Evolutionary conservation across 108 stramenopile genomes (phyloP).

Genomic region (Cyclotella kingstonii): DNA sequence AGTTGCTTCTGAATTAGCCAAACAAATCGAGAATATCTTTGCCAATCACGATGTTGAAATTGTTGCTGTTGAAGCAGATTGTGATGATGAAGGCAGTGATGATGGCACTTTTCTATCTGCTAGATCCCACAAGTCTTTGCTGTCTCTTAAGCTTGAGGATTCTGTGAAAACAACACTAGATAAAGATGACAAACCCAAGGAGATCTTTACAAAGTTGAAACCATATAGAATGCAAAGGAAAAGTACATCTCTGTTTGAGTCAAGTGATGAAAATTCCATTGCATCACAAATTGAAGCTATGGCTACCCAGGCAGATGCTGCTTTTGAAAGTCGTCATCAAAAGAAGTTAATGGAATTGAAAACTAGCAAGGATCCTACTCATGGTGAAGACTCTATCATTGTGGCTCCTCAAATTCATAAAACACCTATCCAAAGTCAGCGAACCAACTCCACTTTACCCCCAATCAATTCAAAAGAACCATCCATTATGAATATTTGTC

Average conservation of each 20-base stretch:
- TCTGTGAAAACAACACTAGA: constrained; percentile 1
- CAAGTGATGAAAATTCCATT: constrained; percentile 31
- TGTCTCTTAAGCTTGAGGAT: constrained; percentile 11
- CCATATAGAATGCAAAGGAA: constrained; percentile 5
- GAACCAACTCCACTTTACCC: too few relatives aligned
- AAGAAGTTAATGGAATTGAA: not conserved
- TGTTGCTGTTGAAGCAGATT: constrained; percentile 39
- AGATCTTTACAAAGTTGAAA: constrained; percentile 2
- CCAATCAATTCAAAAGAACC: too few relatives aligned
- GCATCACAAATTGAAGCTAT: constrained; percentile 45
- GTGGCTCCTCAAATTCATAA: constrained; percentile 3
- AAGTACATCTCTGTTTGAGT: constrained; percentile 12
- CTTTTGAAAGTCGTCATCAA: constrained; percentile 27
- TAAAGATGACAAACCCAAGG: not conserved
- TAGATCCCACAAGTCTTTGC: constrained; percentile 13
- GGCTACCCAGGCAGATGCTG: constrained; percentile 41
- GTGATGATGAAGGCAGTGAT: constrained; percentile 21
- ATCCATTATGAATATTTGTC: not conserved
- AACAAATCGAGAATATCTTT: constrained; percentile 41
- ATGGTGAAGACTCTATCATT: not conserved
- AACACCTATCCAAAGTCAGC: too few relatives aligned
- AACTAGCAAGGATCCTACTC: not conserved
- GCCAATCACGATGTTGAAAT: constrained; percentile 43
- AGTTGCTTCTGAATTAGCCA: constrained; percentile 38
- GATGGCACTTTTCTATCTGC: constrained; percentile 41